These are phyloP conservation scores for Pyrus pyrifolia DNA, from an alignment of 306 rosid species.

Conservation along the genomic window DNA sequence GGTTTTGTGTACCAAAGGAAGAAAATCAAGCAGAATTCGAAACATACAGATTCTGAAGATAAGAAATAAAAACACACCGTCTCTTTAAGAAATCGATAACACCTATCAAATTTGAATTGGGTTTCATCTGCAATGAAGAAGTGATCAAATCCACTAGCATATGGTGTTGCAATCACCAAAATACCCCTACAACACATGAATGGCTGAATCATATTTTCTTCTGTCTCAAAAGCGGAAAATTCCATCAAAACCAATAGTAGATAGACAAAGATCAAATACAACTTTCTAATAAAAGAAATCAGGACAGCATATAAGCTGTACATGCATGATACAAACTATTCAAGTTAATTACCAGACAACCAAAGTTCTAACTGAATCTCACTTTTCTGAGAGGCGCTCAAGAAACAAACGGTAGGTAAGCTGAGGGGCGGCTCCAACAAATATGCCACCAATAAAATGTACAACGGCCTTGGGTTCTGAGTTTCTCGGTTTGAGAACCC, in stretches of 20 bases:
- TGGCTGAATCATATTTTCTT: conserved; percentile 11
- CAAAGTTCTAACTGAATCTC: conserved; percentile 13
- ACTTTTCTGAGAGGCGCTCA: conserved; percentile 83
- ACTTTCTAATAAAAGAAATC: neutral
- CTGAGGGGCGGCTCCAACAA: conserved; percentile 99
- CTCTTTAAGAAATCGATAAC: conserved; percentile 57
- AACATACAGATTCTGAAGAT: conserved; percentile 12
- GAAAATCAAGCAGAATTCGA: neutral
- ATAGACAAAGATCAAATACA: neutral
- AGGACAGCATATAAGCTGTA: neutral
- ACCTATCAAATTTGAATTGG: conserved; percentile 90
- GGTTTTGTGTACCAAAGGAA: neutral
- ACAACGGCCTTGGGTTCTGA: conserved; percentile 61
- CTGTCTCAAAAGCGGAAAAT: conserved; percentile 1
- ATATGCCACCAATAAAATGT: conserved; percentile 92
- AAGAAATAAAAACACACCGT: conserved; percentile 40
- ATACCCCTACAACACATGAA: conserved; percentile 53
- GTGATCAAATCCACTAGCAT: conserved; percentile 97
- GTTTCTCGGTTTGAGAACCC: conserved; percentile 83
- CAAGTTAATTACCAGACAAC: neutral
- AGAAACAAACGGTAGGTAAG: conserved; percentile 90
- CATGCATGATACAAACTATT: neutral
- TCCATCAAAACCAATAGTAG: neutral
- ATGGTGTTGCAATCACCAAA: conserved; percentile 90
- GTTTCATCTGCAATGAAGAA: conserved; percentile 95